Evolutionary conservation across 2,329 filamentous ascomycete genomes (phyloP), one percentile per base, ranked within the genome.

Genomic region (Ascochyta rabiei): DNA sequence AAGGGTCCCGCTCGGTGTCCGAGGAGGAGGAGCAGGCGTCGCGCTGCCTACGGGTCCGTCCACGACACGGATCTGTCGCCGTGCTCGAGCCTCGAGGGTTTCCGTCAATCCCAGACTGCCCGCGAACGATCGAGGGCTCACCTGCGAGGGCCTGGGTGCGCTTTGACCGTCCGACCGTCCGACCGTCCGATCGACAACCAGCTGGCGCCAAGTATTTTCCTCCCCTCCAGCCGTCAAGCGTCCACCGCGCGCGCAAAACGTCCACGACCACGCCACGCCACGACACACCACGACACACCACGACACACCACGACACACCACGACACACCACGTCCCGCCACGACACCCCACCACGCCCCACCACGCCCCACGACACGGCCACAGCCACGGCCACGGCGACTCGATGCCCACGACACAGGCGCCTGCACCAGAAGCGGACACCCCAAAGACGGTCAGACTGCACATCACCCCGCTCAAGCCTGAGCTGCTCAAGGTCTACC

Each of bases 391-490:
- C 62, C 62, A 62, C 41, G 55, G 58, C 60, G 57, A 61, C 60
- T 64, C 67, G 65, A 75, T 75, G 72, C 70, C 68, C 60, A 64
- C 62, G 52, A 62, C 65, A 66, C 67, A 61, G 57, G 63, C 69
- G 60, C 50, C 66, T 62, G 65, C 51, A 39, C 33, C 39, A 44
- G 45, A 54, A 61, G 59, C 59, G 52, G 61, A 65, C 56, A 53
- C 64, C 28, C 53, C 60, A 39, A 67, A 59, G 52, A 52, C 67
- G 16, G 71, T 76, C 42, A 85, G 91, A 65, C 84, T 99, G 48
- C 91, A 99, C 77, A 95, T 99, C 66, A 89, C 90, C 15, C 95
- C 95, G 42, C 84, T 99, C 64, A 91, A 88, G 67, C 80, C 88
- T 34, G 85, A 88, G 7, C 84, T 98, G 16, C 80, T 95, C 52